Conservation (phyloP, 78 protist genomes). For the Chrysochromulina tobinii region DNA sequence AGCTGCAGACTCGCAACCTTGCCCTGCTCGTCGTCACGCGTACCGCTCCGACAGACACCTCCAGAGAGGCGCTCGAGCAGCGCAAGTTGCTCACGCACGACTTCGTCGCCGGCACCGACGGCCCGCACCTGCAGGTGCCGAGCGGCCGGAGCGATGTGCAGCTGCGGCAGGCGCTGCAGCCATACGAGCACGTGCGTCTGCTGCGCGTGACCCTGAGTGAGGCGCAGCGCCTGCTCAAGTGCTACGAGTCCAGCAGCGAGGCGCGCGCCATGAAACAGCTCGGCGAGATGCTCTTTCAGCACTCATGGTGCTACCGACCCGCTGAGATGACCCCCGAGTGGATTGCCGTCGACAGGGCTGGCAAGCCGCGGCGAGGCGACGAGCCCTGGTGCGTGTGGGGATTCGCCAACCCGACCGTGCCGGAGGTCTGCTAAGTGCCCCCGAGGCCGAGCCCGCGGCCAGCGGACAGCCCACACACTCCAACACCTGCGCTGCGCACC, state of each 20-base stretch:
- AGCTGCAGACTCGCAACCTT: too few species aligned
- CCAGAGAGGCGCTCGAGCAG: background rate
- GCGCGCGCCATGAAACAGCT: background rate
- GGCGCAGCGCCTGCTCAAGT: background rate
- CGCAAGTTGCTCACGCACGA: background rate
- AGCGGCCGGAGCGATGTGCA: background rate
- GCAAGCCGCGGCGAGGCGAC: background rate
- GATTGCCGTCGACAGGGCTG: background rate
- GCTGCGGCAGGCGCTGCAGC: background rate
- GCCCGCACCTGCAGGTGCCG: background rate
- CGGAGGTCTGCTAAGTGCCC: background rate
- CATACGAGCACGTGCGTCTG: background rate
- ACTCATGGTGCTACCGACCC: background rate
- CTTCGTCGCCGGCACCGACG: background rate
- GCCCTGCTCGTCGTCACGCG: too few species aligned
- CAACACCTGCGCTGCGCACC: too few species aligned
- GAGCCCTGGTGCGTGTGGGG: conserved; percentile 30
- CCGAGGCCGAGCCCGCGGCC: too few species aligned
- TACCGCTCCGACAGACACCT: too few species aligned
- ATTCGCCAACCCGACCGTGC: background rate
- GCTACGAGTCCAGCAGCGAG: background rate
- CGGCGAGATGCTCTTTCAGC: background rate
- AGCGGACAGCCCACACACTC: too few species aligned
- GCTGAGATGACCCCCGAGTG: background rate
- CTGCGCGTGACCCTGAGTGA: background rate